phyloP scores from a whole-genome alignment of 305 asterid genomes.

The Fraxinus baroniana region DNA sequence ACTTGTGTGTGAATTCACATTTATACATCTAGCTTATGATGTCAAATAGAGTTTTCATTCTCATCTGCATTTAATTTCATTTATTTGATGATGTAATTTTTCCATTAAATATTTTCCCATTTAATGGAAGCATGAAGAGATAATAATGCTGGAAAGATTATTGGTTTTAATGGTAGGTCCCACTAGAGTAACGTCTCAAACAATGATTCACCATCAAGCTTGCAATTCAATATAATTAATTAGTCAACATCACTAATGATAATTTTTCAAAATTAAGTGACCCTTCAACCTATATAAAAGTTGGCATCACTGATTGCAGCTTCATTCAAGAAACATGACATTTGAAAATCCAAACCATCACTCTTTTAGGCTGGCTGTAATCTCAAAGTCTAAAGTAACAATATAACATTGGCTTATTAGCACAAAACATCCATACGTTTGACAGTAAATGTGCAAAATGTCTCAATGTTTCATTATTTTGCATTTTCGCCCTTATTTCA shows the following conservation, averaged over 20 bases:
- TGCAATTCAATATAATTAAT: too few species aligned
- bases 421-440: too few species aligned
- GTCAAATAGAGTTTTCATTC: background rate
- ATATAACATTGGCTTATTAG: too few species aligned
- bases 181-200: background rate
- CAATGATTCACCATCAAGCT: background rate
- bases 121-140: background rate
- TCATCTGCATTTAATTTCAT: background rate
- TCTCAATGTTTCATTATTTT: too few species aligned
- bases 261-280: too few species aligned
- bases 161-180: background rate
- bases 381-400: background rate
- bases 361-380: background rate
- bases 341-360: background rate
- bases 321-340: background rate
- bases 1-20: background rate
- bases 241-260: too few species aligned
- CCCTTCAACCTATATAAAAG: background rate
- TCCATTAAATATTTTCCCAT: background rate
- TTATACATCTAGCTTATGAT: too few species aligned
- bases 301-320: background rate
- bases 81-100: background rate
- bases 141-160: background rate
- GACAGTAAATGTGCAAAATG: too few species aligned
- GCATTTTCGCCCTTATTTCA: too few species aligned